A percentile compares a stretch with the other conserved stretches of the same genome.
Conservation (phyloP, 192 early-diverging fungal species). For the Fimicolochytrium jonesii region DNA sequence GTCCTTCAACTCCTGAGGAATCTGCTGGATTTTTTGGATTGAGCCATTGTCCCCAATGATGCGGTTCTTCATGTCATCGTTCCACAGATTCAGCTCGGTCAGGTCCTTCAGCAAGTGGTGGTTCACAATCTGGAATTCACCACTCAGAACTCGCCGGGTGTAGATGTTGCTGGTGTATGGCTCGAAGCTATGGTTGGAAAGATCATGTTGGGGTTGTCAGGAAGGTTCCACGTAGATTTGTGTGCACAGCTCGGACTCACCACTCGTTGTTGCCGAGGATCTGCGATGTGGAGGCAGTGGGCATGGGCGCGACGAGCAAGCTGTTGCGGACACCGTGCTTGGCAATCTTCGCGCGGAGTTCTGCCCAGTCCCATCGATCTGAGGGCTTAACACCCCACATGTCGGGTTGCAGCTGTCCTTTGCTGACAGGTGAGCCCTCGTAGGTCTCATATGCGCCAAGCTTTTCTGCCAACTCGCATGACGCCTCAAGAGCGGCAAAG, state of each 20-base stretch:
- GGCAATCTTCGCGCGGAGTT: conserved; percentile 71
- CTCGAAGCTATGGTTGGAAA: conserved; percentile 28
- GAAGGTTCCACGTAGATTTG: too few species aligned
- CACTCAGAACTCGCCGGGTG: conserved; percentile 90
- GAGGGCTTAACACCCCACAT: conserved; percentile 81
- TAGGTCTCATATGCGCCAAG: conserved; percentile 85
- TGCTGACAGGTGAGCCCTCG: conserved; percentile 78
- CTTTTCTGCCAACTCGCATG: conserved; percentile 79
- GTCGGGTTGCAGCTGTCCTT: conserved; percentile 90
- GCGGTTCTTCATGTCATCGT: conserved; percentile 88
- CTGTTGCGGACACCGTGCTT: conserved; percentile 89
- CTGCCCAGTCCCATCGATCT: conserved; percentile 89
- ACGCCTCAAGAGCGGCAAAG: conserved; percentile 87
- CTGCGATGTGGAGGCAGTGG: conserved; percentile 94
- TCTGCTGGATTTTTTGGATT: conserved; percentile 68
- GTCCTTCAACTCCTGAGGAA: conserved; percentile 86
- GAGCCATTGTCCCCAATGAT: conserved; percentile 91
- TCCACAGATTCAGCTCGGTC: conserved; percentile 88
- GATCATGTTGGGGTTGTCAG: too few species aligned
- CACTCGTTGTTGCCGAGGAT: conserved; percentile 98
- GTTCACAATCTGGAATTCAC: conserved; percentile 99
- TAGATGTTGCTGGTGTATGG: conserved; percentile 85
- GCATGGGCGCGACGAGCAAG: conserved; percentile 94
- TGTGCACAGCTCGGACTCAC: conserved; percentile 56
- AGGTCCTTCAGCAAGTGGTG: conserved; percentile 93